Base-by-base conservation (phyloP, 768 basidiomycete genomes). In the Amanita polypyramis region DNA sequence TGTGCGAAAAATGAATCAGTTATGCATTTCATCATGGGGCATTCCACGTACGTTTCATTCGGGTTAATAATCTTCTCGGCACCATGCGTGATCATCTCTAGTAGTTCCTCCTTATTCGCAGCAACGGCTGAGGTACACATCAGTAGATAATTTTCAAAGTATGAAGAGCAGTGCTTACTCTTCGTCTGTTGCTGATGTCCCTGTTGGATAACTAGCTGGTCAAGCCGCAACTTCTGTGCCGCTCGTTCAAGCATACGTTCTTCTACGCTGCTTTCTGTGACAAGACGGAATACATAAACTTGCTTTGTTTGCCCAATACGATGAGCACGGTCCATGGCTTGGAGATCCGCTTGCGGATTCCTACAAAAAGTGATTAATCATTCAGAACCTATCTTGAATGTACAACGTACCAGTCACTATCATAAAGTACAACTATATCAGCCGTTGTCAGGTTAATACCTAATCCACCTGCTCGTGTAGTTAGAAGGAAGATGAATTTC, bases 321-420 rank as follows among this genome's bases (percentile, higher is more conserved):
- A 68, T 95, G 93, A 0, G 94, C 94, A 49, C 92, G 87, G 60
- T 98, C 93, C 95, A 96, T 97, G 4, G 96, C 96, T 62, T 99
- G 96, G 39, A 99, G 66, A 70, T 99, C 96, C 2, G 95, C 96
- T 67, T 99, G 96, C 1, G 96, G 95, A 63, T 98, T 99, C 92
- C 86, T 91, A 54, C 15, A 37, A 5, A 39, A 21, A n/a, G 27
- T 9, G 17, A 39, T 11, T 10, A 45, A 14, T 20, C 25, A 23
- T 9, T 43, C 11, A 17, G 7, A 47, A 23, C 20, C 20, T 5
- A 40, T 7, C 15, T 19, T 21, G 10, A 53, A 27, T 30, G n/a
- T 32, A 12, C 34, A 37, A 61, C 73, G 20, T 51, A 86, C 94
- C 96, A 98, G 62, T 99, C 96, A 52, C 86, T 90, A 58, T 99